These are phyloP conservation scores for Marchantia paleacea DNA, from an alignment of 225 moss, liverwort and hornwort genomes.

Conservation along the genomic window DNA sequence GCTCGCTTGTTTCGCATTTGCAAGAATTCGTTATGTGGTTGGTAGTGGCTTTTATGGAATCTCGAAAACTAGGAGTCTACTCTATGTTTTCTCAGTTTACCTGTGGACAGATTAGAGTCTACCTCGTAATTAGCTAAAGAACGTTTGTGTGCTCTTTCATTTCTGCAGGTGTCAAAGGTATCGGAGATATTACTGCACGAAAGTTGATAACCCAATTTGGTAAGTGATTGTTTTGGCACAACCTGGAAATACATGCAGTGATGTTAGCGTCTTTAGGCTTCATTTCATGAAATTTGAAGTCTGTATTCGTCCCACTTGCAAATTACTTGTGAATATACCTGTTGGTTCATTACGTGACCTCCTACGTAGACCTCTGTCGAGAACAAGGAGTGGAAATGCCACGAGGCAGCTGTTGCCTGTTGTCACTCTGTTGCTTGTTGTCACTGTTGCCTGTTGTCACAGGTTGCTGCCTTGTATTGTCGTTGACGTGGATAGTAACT, in stretches of 20 bases:
- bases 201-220: conserved; percentile 41
- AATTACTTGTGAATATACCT: background rate
- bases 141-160: background rate
- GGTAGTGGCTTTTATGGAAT: too few relatives aligned
- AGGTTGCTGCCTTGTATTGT: background rate
- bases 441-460: background rate
- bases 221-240: conserved; percentile 9
- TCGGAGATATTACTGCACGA: conserved; percentile 34
- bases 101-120: background rate
- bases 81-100: background rate
- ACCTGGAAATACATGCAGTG: too few relatives aligned
- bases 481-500: background rate
- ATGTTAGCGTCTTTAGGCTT: background rate
- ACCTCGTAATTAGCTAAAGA: background rate
- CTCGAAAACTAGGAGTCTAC: too few relatives aligned
- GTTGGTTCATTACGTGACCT: background rate
- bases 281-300: background rate
- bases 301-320: background rate
- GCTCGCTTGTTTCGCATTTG: too few relatives aligned
- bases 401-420: too few relatives aligned
- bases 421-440: background rate
- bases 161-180: conserved; percentile 40
- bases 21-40: too few relatives aligned
- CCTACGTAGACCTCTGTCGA: background rate
- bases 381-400: background rate